Evolutionary conservation across 2,329 filamentous ascomycete species (phyloP), one percentile per base, ranked within the genome.

Genomic region (Parascedosporium putredinis): DNA sequence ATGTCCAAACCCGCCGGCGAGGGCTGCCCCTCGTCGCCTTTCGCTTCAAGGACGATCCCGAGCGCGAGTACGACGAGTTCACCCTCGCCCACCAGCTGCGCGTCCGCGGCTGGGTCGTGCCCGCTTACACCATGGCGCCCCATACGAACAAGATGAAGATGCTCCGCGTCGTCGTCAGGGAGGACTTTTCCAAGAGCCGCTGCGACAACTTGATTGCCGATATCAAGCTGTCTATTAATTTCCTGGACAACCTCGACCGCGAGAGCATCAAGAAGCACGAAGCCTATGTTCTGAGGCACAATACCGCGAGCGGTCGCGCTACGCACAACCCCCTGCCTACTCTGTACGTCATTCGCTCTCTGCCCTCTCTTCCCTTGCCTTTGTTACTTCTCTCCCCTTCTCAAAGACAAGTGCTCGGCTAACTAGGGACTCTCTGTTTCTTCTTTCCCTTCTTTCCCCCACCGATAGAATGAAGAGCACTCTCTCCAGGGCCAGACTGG

Each of bases 81-180:
- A 76, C 84, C 1, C 69, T 89, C 36, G 90, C 91, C 1, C 89
- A 95, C 62, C 85, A 89, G 65, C 78, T 96, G 23, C 84, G 91
- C 47, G 82, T 87, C 55, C 80, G 89, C 29, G 87, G 88, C 40
- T 97, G 91, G 91, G 85, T 96, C 25, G 87, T 96, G 0, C 91
- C 91, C 0, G 91, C 91, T 0, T 97, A 97, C 69, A 97, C 90
- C 34, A 96, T 96, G 91, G 91, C 91, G 1, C 90, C 90, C 16
- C 76, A 95, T 63, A 89, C 87, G 16, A 74, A 87, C 50, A 73
- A 81, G 55, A 75, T 96, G 61, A 94, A 95, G 76, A 84, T 97
- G 78, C 81, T 96, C 72, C 83, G 91, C 33, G 81, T 96, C 4
- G 91, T 97, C 1, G 87, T 96, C 4, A 81, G 91, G 47, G 91